Conservation (phyloP, 192 early-diverging fungal species). For the Lunasporangiospora selenospora region DNA sequence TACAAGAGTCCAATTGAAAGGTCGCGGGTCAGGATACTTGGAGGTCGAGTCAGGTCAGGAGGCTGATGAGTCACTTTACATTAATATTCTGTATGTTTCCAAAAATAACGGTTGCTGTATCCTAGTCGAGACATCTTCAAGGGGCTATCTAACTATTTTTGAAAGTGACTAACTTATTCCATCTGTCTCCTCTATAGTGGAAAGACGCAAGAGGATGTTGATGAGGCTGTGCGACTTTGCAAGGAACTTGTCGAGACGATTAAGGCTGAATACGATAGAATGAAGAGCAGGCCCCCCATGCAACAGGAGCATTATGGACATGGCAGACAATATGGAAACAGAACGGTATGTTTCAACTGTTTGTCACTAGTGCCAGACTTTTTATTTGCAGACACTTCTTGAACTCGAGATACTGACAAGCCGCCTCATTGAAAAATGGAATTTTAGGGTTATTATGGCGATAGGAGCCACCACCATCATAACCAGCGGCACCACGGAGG, state of each 20-base stretch:
- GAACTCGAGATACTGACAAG: neutral
- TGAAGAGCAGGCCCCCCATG: constrained; percentile 44
- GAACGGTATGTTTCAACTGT: constrained; percentile 25
- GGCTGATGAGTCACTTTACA: constrained; percentile 78
- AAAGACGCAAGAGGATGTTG: constrained; percentile 67
- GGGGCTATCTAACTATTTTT: constrained; percentile 15
- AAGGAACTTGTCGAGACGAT: constrained; percentile 84
- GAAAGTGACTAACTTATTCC: neutral
- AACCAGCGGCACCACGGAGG: constrained; percentile 21
- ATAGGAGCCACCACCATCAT: constrained; percentile 18
- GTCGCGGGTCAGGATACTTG: constrained; percentile 82
- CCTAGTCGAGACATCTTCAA: no score
- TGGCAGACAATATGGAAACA: constrained; percentile 23
- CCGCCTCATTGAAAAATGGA: neutral
- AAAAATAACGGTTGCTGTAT: neutral
- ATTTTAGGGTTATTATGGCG: neutral
- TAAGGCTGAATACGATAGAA: constrained; percentile 68
- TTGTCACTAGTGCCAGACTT: neutral
- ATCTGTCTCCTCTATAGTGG: no score
- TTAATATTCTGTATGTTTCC: constrained; percentile 76
- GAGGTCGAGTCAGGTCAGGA: constrained; percentile 70
- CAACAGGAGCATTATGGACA: constrained; percentile 37
- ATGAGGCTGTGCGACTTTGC: constrained; percentile 71
- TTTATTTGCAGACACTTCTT: neutral
- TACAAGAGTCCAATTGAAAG: constrained; percentile 82